Base-by-base conservation (phyloP, 2,329 filamentous ascomycete genomes). In the Graphilbum ipis-grandicollis region DNA sequence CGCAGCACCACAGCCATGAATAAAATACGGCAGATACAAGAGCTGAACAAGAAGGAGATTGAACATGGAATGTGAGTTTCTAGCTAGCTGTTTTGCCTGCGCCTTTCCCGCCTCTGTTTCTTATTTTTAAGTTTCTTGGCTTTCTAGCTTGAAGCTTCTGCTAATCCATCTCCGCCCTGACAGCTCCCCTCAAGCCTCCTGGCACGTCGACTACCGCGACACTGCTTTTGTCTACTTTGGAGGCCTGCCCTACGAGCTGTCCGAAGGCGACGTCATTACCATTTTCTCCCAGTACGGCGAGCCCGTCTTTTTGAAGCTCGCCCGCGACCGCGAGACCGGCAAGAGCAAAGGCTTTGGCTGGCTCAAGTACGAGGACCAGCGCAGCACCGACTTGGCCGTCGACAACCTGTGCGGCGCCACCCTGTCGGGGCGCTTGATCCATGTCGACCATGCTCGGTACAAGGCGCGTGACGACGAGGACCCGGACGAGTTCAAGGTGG, bases 271-370 rank as follows among this genome's bases (percentile, higher is more conserved):
- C 57, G 70, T 98, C 43, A 74, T 96, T 46, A 86, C 86, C 10
- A 92, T 98, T 42, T 98, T 96, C 63, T 93, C 85, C 7, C 90
- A 98, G 56, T 98, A 79, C 52, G 90, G 90, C 48, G 88, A 96
- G 53, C 92, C 92, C 2, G 82, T 86, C 3, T 92, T 88, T 58
- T 68, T 98, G 41, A 92, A 94, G 49, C 72, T 98, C 12, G 76
- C 79, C 34, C 83, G 90, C 50, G 90, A 98, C 65, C 90, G 90
- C 53, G 92, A 96, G 54, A 92, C 86, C 0, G 90, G 90, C 43
- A 94, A 93, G 58, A 92, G 82, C 43, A 80, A 79, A 46, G 90
- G 90, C 1, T 98, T 96, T 52, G 85, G 80, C 3, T 98, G 92
- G 68, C 68, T 98, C 40, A 98, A 98, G 54, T 98, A 96, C 57